Conservation (phyloP, 805 yeast species). For the Martiniozyma abietophila region DNA sequence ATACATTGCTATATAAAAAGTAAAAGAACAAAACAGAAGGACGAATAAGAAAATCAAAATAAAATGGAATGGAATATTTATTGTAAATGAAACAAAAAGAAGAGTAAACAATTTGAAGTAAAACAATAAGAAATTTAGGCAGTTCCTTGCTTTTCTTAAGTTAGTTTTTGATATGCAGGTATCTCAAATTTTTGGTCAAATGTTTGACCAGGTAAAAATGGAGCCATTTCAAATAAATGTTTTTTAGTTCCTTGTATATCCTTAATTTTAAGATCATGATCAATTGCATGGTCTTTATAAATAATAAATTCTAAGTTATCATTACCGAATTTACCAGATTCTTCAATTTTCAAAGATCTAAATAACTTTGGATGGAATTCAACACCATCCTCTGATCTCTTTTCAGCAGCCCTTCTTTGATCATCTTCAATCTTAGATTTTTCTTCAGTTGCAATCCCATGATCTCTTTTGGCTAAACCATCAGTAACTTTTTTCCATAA, state of each 20-base stretch:
- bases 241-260: slow-evolving; percentile 40
- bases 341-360: slow-evolving; percentile 33
- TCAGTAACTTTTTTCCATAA: slow-evolving; percentile 77
- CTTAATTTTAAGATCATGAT: slow-evolving; percentile 33
- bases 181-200: slow-evolving; percentile 55
- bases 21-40: not conserved
- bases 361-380: slow-evolving; percentile 78
- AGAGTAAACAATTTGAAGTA: no score
- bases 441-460: slow-evolving; percentile 76
- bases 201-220: slow-evolving; percentile 75
- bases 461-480: slow-evolving; percentile 76
- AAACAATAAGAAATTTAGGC: not conserved
- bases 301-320: slow-evolving; percentile 55
- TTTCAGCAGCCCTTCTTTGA: slow-evolving; percentile 70
- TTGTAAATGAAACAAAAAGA: slow-evolving; percentile 1
- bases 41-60: slow-evolving; percentile 1
- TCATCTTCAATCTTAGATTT: slow-evolving; percentile 78
- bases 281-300: slow-evolving; percentile 37
- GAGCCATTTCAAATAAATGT: slow-evolving; percentile 56
- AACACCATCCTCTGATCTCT: slow-evolving; percentile 67
- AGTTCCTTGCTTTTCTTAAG: no score
- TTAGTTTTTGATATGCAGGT: slow-evolving; percentile 60
- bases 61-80: no score
- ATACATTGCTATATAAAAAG: no score
- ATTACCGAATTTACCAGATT: slow-evolving; percentile 21